These are phyloP conservation scores for Cercospora janseana DNA, from an alignment of 2,329 filamentous ascomycete genomes.

Conservation along the genomic window DNA sequence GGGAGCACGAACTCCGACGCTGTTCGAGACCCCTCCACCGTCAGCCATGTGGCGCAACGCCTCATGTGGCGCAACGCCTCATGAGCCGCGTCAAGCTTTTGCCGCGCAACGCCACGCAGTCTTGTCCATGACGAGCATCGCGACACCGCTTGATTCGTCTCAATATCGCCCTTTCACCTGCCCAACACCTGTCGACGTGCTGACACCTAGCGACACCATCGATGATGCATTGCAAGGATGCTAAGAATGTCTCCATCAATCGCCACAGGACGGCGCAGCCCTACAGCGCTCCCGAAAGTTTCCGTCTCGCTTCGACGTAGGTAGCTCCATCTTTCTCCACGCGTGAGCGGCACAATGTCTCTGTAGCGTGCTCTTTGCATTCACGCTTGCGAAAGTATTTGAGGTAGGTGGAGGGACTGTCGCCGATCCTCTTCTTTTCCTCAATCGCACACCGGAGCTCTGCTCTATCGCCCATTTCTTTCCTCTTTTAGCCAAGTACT, in stretches of 20 bases:
- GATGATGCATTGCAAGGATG: no score
- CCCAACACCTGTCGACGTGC: no score
- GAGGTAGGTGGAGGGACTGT: background rate
- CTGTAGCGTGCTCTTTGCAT: background rate
- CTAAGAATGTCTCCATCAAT: background rate
- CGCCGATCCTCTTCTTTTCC: background rate
- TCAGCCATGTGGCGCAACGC: no score
- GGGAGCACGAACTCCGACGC: no score
- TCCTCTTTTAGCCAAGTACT: background rate
- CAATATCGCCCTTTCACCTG: no score
- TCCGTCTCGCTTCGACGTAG: background rate
- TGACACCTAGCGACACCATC: no score
- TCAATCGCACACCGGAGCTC: background rate
- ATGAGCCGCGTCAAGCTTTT: background rate
- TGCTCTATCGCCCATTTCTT: background rate
- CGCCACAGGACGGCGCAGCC: background rate
- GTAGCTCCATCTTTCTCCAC: conserved; percentile 1
- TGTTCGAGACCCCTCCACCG: no score
- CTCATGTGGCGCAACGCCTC: conserved; percentile 1
- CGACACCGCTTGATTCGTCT: no score
- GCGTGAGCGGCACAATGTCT: background rate
- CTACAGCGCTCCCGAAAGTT: conserved; percentile 2
- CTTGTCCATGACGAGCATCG: no score
- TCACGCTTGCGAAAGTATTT: conserved; percentile 4
- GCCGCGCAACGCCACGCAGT: background rate